Conservation (phyloP, 768 basidiomycete genomes). For the Rickenella mellea region DNA sequence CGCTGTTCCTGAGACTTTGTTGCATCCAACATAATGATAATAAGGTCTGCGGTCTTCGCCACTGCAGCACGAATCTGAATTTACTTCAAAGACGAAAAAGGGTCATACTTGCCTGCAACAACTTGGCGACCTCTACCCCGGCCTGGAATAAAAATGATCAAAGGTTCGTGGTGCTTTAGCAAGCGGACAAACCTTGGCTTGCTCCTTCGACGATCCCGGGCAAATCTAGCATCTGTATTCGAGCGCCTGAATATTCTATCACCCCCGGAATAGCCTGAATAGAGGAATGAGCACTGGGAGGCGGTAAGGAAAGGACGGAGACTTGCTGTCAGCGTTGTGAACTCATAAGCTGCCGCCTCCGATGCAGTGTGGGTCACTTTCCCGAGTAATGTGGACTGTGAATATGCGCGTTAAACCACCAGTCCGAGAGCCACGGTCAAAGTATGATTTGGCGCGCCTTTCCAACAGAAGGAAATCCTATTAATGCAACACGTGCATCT, state of each 20-base stretch:
- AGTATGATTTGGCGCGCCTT: slow-evolving; percentile 35
- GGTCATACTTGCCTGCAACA: slow-evolving; percentile 57
- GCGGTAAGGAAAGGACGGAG: not conserved
- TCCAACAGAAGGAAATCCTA: slow-evolving; percentile 95
- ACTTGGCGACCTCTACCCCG: slow-evolving; percentile 94
- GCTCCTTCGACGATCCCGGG: slow-evolving; percentile 95
- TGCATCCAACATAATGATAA: slow-evolving; percentile 87
- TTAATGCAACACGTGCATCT: slow-evolving; percentile 85
- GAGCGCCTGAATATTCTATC: slow-evolving; percentile 87
- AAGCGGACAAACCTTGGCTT: slow-evolving; percentile 49
- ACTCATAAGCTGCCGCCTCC: slow-evolving; percentile 88
- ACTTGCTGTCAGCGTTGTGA: slow-evolving; percentile 80
- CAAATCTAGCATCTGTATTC: slow-evolving; percentile 90
- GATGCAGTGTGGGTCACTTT: slow-evolving; percentile 90
- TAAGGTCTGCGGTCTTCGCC: slow-evolving; percentile 88
- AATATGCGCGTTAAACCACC: not conserved
- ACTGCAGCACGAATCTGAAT: slow-evolving; percentile 25
- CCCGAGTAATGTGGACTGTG: slow-evolving; percentile 79
- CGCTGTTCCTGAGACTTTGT: slow-evolving; percentile 92
- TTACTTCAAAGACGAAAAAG: not conserved
- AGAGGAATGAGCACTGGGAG: not conserved
- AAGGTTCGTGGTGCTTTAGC: not conserved
- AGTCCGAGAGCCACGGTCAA: not conserved
- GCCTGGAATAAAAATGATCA: slow-evolving; percentile 25
- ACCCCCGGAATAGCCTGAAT: slow-evolving; percentile 90